A percentile compares a stretch with the other conserved stretches of the same genome.
Evolutionary conservation across 1,284 basidiomycete species (phyloP).

Genomic region (Mycocalia duriaeana): DNA sequence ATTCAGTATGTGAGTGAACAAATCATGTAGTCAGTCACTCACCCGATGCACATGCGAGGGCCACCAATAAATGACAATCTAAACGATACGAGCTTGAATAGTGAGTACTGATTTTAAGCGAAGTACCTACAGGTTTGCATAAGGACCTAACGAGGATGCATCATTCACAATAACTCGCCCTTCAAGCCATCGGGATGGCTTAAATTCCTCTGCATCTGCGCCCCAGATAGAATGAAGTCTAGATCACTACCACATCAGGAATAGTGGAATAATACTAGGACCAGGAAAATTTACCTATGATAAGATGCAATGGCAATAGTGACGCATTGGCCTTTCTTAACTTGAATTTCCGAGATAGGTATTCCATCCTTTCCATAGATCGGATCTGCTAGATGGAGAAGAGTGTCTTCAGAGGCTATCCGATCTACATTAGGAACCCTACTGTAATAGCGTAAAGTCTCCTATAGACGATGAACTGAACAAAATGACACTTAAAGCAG

Average conservation of each 20-base stretch:
- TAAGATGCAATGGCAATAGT: background rate
- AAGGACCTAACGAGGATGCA: background rate
- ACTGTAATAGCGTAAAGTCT: background rate
- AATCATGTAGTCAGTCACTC: background rate
- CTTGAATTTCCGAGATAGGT: background rate
- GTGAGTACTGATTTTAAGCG: background rate
- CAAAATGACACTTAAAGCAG: no score
- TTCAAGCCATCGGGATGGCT: constrained; percentile 2
- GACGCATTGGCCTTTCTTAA: background rate
- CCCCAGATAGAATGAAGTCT: background rate
- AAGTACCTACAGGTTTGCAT: background rate
- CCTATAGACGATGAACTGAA: background rate
- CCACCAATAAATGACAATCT: background rate
- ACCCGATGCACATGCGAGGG: background rate
- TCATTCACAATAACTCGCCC: background rate
- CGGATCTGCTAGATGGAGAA: background rate
- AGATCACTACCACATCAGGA: background rate
- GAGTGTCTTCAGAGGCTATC: background rate
- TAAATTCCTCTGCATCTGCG: constrained; percentile 3
- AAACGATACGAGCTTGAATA: background rate
- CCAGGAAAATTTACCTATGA: background rate
- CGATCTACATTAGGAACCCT: background rate
- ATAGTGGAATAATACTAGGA: background rate
- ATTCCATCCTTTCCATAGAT: background rate
- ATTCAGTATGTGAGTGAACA: background rate